Evolutionary conservation across 331 rosid species (phyloP), one percentile per base, ranked within the genome.

Genomic region (Malus hybrid): DNA sequence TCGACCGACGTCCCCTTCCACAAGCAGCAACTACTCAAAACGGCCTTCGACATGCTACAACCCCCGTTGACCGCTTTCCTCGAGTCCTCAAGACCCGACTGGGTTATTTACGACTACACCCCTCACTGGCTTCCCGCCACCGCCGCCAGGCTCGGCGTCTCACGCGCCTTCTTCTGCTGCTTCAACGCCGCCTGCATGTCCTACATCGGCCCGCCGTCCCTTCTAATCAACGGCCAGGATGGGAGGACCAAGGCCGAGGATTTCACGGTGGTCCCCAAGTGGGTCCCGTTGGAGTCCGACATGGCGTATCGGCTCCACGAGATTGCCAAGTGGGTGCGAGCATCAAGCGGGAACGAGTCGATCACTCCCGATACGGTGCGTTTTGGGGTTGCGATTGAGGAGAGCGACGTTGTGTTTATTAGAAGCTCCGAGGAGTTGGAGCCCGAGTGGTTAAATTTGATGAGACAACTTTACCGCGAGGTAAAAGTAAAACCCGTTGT

Each of bases 41-140:
- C 32, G 71, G 86, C 90, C 65, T 86, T 83, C 72, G 90, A 86
- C 69, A 77, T 71, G 14, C 80, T 86, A 0, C 54, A 81, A 29
- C 65, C 28, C 9, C 83, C 76, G 19, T 14, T 86, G 10, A 4
- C 63, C 22, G 4, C 24, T 16, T 66, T 72, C 48, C 81, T 83
- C 14, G 33, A 54, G 65, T 62, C 72, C 57, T 29, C 44, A 2
- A 12, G 34, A 5, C 84, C 83, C 7, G 87, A 86, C 54, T 86
- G 90, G 87, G 74, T 86, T 55, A 33, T 86, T n/a, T 81, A 83
- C 81, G 90, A 83, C 71, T 86, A 83, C 33, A 74, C 90, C 77
- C 56, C 90, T n/a, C 86, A 83, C 80, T 86, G 87, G 90, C 82
- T 86, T 59, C 86, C 80, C 31, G 71, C 20, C 16, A 82, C 69